Conservation (phyloP, 1,284 basidiomycete genomes). For the Cutaneotrichosporon sp. region DNA sequence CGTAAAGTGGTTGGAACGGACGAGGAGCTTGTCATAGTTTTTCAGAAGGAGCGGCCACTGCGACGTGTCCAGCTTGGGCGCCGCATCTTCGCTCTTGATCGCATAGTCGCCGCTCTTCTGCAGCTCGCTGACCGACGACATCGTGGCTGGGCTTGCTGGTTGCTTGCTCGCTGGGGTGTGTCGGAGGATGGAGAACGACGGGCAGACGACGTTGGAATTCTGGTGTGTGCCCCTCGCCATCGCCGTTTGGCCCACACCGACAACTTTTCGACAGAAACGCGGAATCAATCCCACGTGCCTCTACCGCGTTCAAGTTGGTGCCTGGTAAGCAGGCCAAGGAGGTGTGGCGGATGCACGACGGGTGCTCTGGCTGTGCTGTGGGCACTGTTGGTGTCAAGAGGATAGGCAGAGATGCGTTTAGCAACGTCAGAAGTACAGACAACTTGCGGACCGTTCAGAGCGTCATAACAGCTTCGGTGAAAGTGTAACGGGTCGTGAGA, state of each 20-base stretch:
- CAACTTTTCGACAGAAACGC: neutral
- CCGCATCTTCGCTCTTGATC: slow-evolving; percentile 69
- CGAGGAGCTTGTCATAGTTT: slow-evolving; percentile 95
- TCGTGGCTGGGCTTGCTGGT: no score
- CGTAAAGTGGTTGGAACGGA: slow-evolving; percentile 95
- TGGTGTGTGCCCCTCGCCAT: neutral
- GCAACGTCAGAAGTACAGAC: no score
- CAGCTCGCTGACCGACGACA: slow-evolving; percentile 38
- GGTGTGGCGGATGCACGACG: no score
- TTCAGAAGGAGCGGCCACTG: slow-evolving; percentile 97
- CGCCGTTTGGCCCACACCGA: neutral
- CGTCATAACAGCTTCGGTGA: no score
- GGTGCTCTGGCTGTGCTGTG: no score
- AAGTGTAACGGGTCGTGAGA: no score
- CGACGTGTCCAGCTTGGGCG: slow-evolving; percentile 83
- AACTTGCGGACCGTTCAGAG: no score
- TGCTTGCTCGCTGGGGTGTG: neutral
- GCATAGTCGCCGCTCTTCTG: slow-evolving; percentile 62
- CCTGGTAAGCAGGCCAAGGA: no score
- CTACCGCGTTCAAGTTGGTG: neutral
- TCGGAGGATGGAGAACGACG: neutral
- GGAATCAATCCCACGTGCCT: slow-evolving; percentile 2
- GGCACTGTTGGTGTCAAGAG: no score
- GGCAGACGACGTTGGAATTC: neutral
- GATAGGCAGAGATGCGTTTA: no score